Conservation (phyloP, 768 basidiomycete species). For the Naganishia onofrii region DNA sequence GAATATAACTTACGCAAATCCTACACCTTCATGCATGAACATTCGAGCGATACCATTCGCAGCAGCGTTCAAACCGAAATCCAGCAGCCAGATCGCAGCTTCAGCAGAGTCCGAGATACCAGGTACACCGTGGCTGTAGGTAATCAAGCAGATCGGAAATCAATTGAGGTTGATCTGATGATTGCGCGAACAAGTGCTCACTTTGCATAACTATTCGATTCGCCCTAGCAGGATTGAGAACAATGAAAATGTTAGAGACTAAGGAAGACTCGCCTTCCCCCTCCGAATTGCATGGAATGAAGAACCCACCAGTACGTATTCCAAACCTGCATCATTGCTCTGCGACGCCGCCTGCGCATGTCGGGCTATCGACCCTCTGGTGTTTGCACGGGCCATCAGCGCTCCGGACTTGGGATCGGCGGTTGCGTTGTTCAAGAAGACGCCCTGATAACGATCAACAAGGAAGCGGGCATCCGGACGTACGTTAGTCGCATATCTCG, state of each 20-base stretch:
- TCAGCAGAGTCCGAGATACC: constrained; percentile 33
- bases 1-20: constrained; percentile 16
- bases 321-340: constrained; percentile 12
- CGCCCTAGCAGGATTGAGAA: too few relatives aligned
- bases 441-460: neutral
- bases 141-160: too few relatives aligned
- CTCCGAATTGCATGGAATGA: too few relatives aligned
- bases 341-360: neutral
- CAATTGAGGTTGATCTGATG: too few relatives aligned
- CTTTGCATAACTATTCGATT: constrained; percentile 35
- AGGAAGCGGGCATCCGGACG: too few relatives aligned
- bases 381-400: constrained; percentile 30
- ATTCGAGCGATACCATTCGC: constrained; percentile 32
- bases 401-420: constrained; percentile 18
- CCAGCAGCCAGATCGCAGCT: constrained; percentile 37
- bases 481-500: neutral
- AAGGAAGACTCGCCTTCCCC: too few relatives aligned
- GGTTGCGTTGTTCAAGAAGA: constrained; percentile 19
- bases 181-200: too few relatives aligned
- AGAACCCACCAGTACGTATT: constrained; percentile 14
- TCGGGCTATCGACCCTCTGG: neutral
- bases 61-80: constrained; percentile 34
- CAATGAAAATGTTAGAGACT: too few relatives aligned
- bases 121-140: constrained; percentile 29
- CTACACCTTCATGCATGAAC: constrained; percentile 36